These are phyloP conservation scores for Penicillium ucsense DNA, from an alignment of 495 filamentous ascomycete genomes.

Conservation along the genomic window DNA sequence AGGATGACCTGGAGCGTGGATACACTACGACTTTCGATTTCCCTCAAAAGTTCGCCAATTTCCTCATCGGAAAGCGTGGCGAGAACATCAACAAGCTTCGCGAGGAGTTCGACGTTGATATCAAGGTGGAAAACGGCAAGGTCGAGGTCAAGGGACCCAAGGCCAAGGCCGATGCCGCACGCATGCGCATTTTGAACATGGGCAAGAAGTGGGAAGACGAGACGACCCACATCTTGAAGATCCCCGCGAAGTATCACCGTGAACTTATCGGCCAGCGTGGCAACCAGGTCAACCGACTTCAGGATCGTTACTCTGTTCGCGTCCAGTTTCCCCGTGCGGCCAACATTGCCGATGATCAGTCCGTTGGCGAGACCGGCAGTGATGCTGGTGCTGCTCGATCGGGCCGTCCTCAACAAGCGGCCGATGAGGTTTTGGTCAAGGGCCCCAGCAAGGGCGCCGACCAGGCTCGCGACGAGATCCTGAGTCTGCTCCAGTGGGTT, in stretches of 20 bases:
- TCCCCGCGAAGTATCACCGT: slow-evolving; percentile 78
- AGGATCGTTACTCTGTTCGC: slow-evolving; percentile 81
- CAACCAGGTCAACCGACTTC: slow-evolving; percentile 55
- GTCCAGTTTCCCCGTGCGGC: slow-evolving; percentile 83
- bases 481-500: slow-evolving; percentile 75
- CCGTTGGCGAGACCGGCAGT: slow-evolving; percentile 56
- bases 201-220: slow-evolving; percentile 80
- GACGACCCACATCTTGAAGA: slow-evolving; percentile 73
- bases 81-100: slow-evolving; percentile 93
- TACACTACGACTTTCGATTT: slow-evolving; percentile 81
- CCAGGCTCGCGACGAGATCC: slow-evolving; percentile 79
- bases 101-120: slow-evolving; percentile 95
- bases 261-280: slow-evolving; percentile 60
- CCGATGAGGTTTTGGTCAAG: slow-evolving; percentile 84
- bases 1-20: slow-evolving; percentile 80
- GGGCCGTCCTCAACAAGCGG: slow-evolving; percentile 58
- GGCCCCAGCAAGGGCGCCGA: slow-evolving; percentile 88
- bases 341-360: slow-evolving; percentile 58
- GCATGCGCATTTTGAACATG: slow-evolving; percentile 61
- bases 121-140: slow-evolving; percentile 70
- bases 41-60: slow-evolving; percentile 86
- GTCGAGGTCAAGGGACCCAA: slow-evolving; percentile 63
- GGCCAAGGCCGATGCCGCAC: slow-evolving; percentile 75
- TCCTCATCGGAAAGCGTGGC: slow-evolving; percentile 84
- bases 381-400: slow-evolving; percentile 53